Percentiles rank a stretch among this genome's conserved stretches.
Evolutionary conservation across 139 green algal genomes (phyloP).

Genomic region (Coccomyxa sp.): DNA sequence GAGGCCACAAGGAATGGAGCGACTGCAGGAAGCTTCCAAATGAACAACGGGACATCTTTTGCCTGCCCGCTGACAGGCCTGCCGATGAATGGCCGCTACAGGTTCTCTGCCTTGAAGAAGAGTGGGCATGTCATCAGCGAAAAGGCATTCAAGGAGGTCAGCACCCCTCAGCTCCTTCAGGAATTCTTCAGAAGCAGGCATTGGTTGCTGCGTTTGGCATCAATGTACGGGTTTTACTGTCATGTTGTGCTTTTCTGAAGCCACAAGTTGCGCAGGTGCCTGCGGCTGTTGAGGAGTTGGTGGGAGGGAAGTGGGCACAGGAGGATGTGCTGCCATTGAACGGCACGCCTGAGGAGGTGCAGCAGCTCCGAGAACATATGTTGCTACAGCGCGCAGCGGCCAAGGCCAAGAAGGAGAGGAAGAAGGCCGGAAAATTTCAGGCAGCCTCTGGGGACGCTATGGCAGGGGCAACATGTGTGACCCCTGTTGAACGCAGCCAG

Average conservation of each 20-base stretch:
- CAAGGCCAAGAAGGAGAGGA: slow-evolving; percentile 20
- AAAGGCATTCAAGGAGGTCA: slow-evolving; percentile 68
- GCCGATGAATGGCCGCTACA: slow-evolving; percentile 59
- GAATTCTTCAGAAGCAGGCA: slow-evolving; percentile 11
- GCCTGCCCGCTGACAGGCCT: slow-evolving; percentile 68
- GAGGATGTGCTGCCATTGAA: slow-evolving; percentile 58
- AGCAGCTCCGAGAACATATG: slow-evolving; percentile 36
- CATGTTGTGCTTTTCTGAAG: not conserved
- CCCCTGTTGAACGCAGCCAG: not conserved
- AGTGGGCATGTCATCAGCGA: slow-evolving; percentile 72
- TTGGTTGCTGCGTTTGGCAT: not conserved
- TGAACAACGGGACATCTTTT: slow-evolving; percentile 38
- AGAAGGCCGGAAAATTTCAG: slow-evolving; percentile 3
- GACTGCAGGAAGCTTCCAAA: slow-evolving; percentile 14
- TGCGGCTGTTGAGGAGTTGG: slow-evolving; percentile 45
- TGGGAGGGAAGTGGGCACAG: slow-evolving; percentile 30
- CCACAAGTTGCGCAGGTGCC: slow-evolving; percentile 20
- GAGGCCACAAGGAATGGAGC: not conserved
- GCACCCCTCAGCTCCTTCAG: not conserved
- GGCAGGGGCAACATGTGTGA: not conserved
- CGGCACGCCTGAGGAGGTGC: slow-evolving; percentile 35
- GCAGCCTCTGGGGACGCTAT: not conserved
- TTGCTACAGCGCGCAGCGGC: slow-evolving; percentile 23
- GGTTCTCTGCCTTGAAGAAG: slow-evolving; percentile 45
- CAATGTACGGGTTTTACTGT: not conserved